These are phyloP conservation scores for Melanogaster broomeanus DNA, from an alignment of 768 basidiomycete species.

Conservation along the genomic window DNA sequence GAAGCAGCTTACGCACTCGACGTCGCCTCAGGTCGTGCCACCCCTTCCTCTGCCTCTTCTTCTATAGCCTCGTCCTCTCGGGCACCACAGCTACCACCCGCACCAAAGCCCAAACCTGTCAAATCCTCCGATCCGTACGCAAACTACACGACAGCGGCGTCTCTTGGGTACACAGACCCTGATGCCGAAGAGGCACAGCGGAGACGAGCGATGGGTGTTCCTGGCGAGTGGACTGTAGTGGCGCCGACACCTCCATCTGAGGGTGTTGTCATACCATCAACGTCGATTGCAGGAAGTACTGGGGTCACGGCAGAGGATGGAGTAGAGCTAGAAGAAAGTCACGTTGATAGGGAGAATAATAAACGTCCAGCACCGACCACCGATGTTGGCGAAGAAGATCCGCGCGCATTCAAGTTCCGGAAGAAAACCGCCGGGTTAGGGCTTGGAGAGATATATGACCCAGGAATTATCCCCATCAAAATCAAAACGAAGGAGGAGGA, in stretches of 20 bases:
- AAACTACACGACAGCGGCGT: slow-evolving; percentile 88
- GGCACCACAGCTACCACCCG: slow-evolving; percentile 29
- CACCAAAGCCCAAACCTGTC: slow-evolving; percentile 41
- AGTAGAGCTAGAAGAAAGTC: slow-evolving; percentile 5
- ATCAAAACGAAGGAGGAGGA: slow-evolving; percentile 58
- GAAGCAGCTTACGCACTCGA: slow-evolving; percentile 79
- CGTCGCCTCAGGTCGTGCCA: slow-evolving; percentile 64
- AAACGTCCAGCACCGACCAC: slow-evolving; percentile 34
- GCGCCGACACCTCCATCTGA: slow-evolving; percentile 29
- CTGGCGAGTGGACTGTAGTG: slow-evolving; percentile 79
- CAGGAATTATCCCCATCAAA: slow-evolving; percentile 66
- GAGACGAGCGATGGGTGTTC: slow-evolving; percentile 64
- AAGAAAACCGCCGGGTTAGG: slow-evolving; percentile 61
- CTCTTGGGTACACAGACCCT: slow-evolving; percentile 78
- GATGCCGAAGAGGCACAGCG: slow-evolving; percentile 71
- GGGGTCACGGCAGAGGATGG: not conserved
- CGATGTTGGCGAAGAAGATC: slow-evolving; percentile 53
- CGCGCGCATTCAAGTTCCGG: slow-evolving; percentile 64
- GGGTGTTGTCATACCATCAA: slow-evolving; percentile 2
- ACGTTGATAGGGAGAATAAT: slow-evolving; percentile 37
- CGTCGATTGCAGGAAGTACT: not conserved
- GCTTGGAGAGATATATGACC: slow-evolving; percentile 82
- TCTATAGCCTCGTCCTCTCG: slow-evolving; percentile 12
- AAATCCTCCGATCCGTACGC: slow-evolving; percentile 69
- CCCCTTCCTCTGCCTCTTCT: slow-evolving; percentile 28